Evolutionary conservation across 495 filamentous ascomycete genomes (phyloP).

Genomic region (Durotheca rogersii): DNA sequence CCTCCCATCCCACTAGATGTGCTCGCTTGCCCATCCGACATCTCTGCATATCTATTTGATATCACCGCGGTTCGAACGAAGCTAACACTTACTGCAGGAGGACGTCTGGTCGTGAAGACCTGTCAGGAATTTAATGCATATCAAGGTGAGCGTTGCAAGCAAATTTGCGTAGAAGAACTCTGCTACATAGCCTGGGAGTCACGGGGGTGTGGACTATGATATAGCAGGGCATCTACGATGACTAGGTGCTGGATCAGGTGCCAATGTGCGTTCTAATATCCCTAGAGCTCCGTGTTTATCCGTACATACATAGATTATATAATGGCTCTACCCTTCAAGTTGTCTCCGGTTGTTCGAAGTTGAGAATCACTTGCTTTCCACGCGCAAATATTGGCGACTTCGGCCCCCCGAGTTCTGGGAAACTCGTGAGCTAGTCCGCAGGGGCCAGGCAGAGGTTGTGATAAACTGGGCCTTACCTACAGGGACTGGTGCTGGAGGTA

Average conservation of each 20-base stretch:
- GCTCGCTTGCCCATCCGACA: not conserved
- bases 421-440: no score
- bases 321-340: constrained; percentile 31
- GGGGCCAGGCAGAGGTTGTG: no score
- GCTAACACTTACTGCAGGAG: constrained; percentile 54
- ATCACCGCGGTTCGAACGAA: not conserved
- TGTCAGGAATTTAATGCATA: constrained; percentile 19
- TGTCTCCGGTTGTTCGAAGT: constrained; percentile 13
- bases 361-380: constrained; percentile 7
- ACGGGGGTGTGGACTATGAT: constrained; percentile 26
- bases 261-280: constrained; percentile 18
- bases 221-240: constrained; percentile 19
- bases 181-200: constrained; percentile 26
- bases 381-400: no score
- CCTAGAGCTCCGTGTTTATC: constrained; percentile 11
- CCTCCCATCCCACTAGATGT: not conserved
- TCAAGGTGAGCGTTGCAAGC: constrained; percentile 27
- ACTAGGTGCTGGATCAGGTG: constrained; percentile 20
- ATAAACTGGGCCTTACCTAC: no score
- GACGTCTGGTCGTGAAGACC: constrained; percentile 79
- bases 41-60: not conserved
- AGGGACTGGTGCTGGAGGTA: no score
- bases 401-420: no score
- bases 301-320: constrained; percentile 29
- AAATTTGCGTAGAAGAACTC: constrained; percentile 34